Evolutionary conservation across 2,329 filamentous ascomycete species (phyloP).

Genomic region (Fulvia fulva): DNA sequence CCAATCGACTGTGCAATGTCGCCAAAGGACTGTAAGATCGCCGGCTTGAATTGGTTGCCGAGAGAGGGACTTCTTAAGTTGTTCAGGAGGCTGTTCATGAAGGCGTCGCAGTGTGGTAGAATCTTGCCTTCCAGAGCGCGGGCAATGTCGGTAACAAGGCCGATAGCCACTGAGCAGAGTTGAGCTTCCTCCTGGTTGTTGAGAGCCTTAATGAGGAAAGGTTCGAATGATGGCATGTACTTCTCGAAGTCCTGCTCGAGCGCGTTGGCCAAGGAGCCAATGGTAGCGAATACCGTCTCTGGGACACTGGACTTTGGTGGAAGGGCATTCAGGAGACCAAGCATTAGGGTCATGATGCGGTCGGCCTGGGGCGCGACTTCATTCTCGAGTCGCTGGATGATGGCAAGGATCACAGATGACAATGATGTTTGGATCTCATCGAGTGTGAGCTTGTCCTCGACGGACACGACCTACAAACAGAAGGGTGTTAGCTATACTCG

Average conservation of each 20-base stretch:
- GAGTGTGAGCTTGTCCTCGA: constrained; percentile 91
- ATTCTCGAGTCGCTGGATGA: constrained; percentile 84
- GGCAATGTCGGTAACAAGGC: constrained; percentile 92
- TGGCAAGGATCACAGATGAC: constrained; percentile 83
- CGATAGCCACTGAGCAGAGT: constrained; percentile 95
- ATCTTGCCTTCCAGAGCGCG: constrained; percentile 85
- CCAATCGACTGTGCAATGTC: constrained; percentile 95
- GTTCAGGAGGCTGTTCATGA: constrained; percentile 97
- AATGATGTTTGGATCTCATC: constrained; percentile 98
- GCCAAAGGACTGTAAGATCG: constrained; percentile 95
- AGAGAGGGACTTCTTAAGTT: constrained; percentile 83
- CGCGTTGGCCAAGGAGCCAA: constrained; percentile 86
- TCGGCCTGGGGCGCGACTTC: constrained; percentile 89
- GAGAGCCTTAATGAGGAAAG: constrained; percentile 89
- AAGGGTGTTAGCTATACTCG: too few relatives aligned
- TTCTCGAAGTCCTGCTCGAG: constrained; percentile 90
- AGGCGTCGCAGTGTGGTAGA: constrained; percentile 91
- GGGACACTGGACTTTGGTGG: constrained; percentile 88
- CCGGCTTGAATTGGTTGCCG: constrained; percentile 95
- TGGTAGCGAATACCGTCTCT: constrained; percentile 86
- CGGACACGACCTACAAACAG: constrained; percentile 95
- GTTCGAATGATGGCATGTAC: constrained; percentile 95
- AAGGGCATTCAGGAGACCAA: constrained; percentile 73
- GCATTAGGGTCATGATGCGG: constrained; percentile 84
- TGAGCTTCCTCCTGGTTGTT: constrained; percentile 93